A percentile compares a stretch with the other conserved stretches of the same genome.
Evolutionary conservation across 345 rosid species (phyloP).

Genomic region (Corchorus capsularis): DNA sequence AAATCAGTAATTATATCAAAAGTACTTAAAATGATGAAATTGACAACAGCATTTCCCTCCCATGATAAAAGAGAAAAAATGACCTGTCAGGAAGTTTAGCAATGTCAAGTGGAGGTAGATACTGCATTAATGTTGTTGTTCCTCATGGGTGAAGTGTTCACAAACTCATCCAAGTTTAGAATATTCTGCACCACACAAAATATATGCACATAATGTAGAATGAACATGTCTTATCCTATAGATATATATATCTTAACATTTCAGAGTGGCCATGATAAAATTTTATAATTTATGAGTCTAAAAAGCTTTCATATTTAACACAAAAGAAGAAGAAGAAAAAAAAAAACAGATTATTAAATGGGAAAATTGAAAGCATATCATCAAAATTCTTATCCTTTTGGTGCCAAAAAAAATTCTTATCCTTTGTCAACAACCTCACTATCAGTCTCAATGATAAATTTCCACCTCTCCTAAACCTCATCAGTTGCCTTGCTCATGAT

Average conservation of each 20-base stretch:
- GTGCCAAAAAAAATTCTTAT: too few species aligned
- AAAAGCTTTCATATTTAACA: neutral
- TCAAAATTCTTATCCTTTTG: conserved; percentile 18
- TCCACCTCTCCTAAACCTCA: conserved; percentile 95
- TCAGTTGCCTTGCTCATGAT: conserved; percentile 80
- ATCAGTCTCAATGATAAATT: conserved; percentile 87
- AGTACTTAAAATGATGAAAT: too few species aligned
- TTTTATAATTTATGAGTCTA: neutral
- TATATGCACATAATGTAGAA: conserved; percentile 7
- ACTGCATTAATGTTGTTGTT: conserved; percentile 74
- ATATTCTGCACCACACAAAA: conserved; percentile 54
- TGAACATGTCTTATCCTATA: neutral
- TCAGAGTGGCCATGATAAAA: neutral
- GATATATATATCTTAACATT: conserved; percentile 10
- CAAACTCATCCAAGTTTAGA: conserved; percentile 78
- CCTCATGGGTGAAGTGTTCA: conserved; percentile 65
- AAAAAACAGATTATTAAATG: neutral
- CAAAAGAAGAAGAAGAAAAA: too few species aligned
- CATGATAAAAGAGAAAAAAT: too few species aligned
- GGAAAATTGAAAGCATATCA: neutral
- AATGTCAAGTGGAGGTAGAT: conserved; percentile 69
- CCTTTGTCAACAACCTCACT: conserved; percentile 81
- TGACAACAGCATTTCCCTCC: too few species aligned
- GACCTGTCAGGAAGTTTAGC: conserved; percentile 35
- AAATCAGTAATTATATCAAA: too few species aligned